Evolutionary conservation across 2,329 filamentous ascomycete genomes (phyloP).

Genomic region (Hymenoscyphus fructigenus): DNA sequence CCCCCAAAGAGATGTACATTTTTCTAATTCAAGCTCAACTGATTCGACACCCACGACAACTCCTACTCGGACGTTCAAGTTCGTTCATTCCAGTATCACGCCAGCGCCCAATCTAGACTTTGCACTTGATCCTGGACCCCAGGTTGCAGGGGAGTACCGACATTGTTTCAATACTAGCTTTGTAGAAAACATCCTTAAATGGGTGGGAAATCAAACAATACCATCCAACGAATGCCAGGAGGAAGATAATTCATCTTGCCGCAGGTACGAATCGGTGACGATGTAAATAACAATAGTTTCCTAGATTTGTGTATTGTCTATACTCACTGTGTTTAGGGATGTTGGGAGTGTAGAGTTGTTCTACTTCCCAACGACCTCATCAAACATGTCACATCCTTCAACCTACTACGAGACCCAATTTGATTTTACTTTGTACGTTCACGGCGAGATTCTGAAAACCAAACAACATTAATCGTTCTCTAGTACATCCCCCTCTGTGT

Average conservation of each 20-base stretch:
- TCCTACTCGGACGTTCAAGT: not conserved
- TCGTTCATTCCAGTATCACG: not conserved
- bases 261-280: too few relatives aligned
- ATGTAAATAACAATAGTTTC: too few relatives aligned
- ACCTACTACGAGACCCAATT: constrained; percentile 16
- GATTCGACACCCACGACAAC: not conserved
- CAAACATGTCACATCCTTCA: constrained; percentile 16
- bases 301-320: too few relatives aligned
- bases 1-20: too few relatives aligned
- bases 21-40: too few relatives aligned
- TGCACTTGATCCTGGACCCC: too few relatives aligned
- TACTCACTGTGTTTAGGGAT: too few relatives aligned
- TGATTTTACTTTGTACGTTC: constrained; percentile 11
- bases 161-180: not conserved
- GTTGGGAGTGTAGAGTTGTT: constrained; percentile 9
- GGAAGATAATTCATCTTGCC: too few relatives aligned
- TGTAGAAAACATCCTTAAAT: not conserved
- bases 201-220: constrained; percentile 1
- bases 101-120: not conserved
- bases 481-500: constrained; percentile 9
- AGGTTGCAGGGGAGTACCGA: not conserved
- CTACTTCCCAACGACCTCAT: constrained; percentile 21
- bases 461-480: not conserved
- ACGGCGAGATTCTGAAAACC: too few relatives aligned
- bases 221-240: not conserved